Evolutionary conservation across 768 basidiomycete species (phyloP).

Genomic region (Tephrocybe sp.): DNA sequence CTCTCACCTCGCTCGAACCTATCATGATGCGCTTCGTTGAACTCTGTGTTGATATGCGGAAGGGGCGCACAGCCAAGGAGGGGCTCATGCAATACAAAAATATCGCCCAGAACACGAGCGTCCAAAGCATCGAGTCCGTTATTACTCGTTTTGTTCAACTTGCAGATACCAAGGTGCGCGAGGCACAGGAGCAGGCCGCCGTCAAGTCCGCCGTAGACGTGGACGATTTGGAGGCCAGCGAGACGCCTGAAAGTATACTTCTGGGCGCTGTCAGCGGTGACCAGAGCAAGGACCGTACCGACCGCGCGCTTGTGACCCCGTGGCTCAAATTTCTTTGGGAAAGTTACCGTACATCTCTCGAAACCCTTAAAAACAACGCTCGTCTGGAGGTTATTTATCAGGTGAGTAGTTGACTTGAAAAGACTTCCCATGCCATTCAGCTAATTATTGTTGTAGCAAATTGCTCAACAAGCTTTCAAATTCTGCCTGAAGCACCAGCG

Average conservation of each 20-base stretch:
- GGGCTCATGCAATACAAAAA: constrained; percentile 98
- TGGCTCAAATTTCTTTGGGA: constrained; percentile 99
- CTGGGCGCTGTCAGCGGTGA: constrained; percentile 87
- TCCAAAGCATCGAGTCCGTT: constrained; percentile 89
- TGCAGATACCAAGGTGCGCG: constrained; percentile 78
- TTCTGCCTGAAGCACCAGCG: constrained; percentile 94
- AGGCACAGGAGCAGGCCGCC: constrained; percentile 86
- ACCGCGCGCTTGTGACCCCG: constrained; percentile 92
- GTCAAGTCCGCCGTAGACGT: constrained; percentile 77
- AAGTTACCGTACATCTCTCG: constrained; percentile 92
- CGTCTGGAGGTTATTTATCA: constrained; percentile 93
- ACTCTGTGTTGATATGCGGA: constrained; percentile 93
- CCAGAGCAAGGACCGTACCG: constrained; percentile 92
- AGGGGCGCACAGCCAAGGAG: constrained; percentile 91
- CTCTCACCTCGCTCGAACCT: constrained; percentile 86
- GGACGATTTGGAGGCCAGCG: constrained; percentile 94
- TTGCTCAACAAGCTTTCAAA: constrained; percentile 96
- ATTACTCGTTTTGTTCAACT: constrained; percentile 84
- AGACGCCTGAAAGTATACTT: constrained; percentile 91
- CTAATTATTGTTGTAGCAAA: constrained; percentile 54
- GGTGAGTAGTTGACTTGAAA: constrained; percentile 42
- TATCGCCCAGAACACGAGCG: constrained; percentile 91
- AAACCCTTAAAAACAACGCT: constrained; percentile 95
- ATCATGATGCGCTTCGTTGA: constrained; percentile 96
- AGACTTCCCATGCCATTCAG: neutral